Percentiles rank a stretch among this genome's conserved stretches.
These are phyloP conservation scores for Gnaphalium uliginosum DNA, from an alignment of 129 eudicot species.

Conservation along the genomic window DNA sequence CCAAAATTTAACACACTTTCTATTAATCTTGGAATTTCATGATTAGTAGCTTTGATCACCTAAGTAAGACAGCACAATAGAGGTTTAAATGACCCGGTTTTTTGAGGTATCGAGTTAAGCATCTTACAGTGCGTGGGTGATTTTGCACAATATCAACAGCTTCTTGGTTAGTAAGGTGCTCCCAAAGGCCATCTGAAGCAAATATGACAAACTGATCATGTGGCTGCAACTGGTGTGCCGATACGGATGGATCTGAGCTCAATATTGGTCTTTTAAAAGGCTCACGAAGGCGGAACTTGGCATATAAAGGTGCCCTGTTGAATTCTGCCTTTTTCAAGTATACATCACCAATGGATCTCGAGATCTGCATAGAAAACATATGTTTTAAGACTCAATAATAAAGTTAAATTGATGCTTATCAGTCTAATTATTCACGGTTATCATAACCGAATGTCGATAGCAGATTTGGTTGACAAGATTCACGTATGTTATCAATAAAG, in stretches of 20 bases:
- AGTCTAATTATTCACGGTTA: neutral
- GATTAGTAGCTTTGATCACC: neutral
- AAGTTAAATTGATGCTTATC: neutral
- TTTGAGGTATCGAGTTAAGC: conserved; percentile 2
- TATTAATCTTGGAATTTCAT: neutral
- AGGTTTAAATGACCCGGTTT: neutral
- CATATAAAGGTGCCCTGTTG: conserved; percentile 82
- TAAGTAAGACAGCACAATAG: conserved; percentile 7
- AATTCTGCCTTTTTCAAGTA: conserved; percentile 82
- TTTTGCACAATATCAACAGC: conserved; percentile 91
- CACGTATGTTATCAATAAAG: neutral
- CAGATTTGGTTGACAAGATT: neutral
- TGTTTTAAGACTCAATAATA: neutral
- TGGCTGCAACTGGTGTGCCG: conserved; percentile 71
- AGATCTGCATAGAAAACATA: conserved; percentile 47
- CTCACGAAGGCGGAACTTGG: conserved; percentile 85
- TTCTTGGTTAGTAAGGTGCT: conserved; percentile 91
- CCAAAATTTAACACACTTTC: neutral
- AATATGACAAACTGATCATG: conserved; percentile 91
- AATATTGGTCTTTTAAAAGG: conserved; percentile 82
- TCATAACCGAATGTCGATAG: neutral
- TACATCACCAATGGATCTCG: conserved; percentile 92
- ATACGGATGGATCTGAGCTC: conserved; percentile 82
- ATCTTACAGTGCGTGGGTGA: conserved; percentile 67
- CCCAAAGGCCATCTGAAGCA: conserved; percentile 99